phyloP scores from a whole-genome alignment of 2,329 filamentous ascomycete genomes.

The Neofusicoccum cordaticola region DNA sequence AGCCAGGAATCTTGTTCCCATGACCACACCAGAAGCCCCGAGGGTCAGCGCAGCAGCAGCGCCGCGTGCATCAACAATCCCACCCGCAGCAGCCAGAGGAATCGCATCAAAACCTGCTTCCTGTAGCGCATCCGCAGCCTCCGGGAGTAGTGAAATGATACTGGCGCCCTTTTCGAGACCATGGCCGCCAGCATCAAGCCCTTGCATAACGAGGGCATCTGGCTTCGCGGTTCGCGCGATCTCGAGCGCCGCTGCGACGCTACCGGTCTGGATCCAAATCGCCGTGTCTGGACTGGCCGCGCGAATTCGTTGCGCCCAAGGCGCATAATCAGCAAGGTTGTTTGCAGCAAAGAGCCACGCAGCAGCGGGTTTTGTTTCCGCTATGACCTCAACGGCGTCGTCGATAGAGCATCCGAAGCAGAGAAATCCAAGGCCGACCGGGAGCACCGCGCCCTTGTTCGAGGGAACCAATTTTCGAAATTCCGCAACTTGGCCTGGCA shows the following conservation, averaged over 20 bases:
- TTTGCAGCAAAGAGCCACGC: slow-evolving; percentile 66
- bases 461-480: background rate
- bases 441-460: slow-evolving; percentile 32
- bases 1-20: slow-evolving; percentile 65
- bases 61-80: slow-evolving; percentile 56
- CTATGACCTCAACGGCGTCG: slow-evolving; percentile 50
- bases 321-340: slow-evolving; percentile 34
- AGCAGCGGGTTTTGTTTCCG: slow-evolving; percentile 54
- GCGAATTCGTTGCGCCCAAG: slow-evolving; percentile 27
- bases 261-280: slow-evolving; percentile 61
- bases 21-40: slow-evolving; percentile 52
- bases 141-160: slow-evolving; percentile 56
- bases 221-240: slow-evolving; percentile 46
- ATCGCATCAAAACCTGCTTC: slow-evolving; percentile 32
- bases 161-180: slow-evolving; percentile 55
- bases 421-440: slow-evolving; percentile 62
- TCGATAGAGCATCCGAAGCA: slow-evolving; percentile 49
- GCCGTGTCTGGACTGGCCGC: slow-evolving; percentile 37
- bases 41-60: slow-evolving; percentile 55
- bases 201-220: slow-evolving; percentile 62
- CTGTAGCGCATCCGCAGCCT: slow-evolving; percentile 50
- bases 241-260: slow-evolving; percentile 53
- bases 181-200: slow-evolving; percentile 63
- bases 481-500: background rate
- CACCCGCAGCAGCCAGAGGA: slow-evolving; percentile 53